Conservation (phyloP, 805 yeast genomes). For the Dipodascopsis uninucleata region DNA sequence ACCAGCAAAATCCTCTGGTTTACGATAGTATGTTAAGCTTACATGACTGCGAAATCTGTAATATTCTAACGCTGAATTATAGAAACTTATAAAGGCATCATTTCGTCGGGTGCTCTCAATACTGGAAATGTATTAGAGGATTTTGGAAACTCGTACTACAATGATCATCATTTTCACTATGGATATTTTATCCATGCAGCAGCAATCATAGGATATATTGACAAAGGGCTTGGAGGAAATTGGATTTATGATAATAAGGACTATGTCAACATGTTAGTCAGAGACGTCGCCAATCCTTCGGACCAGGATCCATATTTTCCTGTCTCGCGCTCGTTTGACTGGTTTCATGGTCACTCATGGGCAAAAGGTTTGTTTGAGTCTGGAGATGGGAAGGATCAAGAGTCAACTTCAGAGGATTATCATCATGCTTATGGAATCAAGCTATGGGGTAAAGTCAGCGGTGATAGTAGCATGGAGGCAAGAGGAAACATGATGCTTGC, state of each 20-base stretch:
- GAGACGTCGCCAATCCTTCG: conserved; percentile 66
- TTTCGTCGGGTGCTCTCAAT: conserved; percentile 42
- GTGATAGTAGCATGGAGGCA: conserved; percentile 50
- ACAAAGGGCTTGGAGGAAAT: conserved; percentile 47
- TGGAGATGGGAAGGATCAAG: conserved; percentile 70
- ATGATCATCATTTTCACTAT: conserved; percentile 86
- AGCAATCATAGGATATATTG: conserved; percentile 69
- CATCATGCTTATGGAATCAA: conserved; percentile 66
- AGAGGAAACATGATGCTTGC: conserved; percentile 59
- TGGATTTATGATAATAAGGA: conserved; percentile 50
- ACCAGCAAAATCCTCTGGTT: conserved; percentile 65
- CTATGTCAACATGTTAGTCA: conserved; percentile 58
- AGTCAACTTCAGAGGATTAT: conserved; percentile 67
- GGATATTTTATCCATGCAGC: conserved; percentile 83
- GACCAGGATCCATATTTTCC: conserved; percentile 58
- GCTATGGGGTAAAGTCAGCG: conserved; percentile 60
- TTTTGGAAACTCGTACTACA: conserved; percentile 73
- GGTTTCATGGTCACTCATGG: conserved; percentile 72
- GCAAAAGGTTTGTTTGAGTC: conserved; percentile 63
- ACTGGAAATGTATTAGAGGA: conserved; percentile 51
- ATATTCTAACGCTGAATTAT: background rate
- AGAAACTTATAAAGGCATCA: conserved; percentile 47
- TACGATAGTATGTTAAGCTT: conserved; percentile 72
- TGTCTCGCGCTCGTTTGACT: conserved; percentile 61
- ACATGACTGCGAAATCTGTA: too few species aligned